Base-by-base conservation (phyloP, 176 grass and related monocot species). In the Miscanthus lutarioriparius region DNA sequence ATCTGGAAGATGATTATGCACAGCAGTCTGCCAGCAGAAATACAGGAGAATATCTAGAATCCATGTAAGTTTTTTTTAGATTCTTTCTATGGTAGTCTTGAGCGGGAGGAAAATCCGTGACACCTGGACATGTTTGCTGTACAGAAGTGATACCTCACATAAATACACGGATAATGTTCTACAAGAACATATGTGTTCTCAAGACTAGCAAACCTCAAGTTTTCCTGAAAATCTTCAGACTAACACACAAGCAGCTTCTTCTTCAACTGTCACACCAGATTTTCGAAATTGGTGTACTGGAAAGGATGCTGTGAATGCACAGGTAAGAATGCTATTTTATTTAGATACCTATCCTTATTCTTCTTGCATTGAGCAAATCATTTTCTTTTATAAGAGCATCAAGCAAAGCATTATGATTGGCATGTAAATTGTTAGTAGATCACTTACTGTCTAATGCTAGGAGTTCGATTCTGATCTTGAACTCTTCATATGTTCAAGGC, bases 11-110 rank as follows among this genome's bases (percentile, higher is more conserved):
- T 62, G 81, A 48, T 26, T 25, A 62, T 0, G 36, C 74, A 87
- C 77, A 84, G 62, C 80, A 89, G 28, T 48, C 76, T 74, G 49
- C n/a, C 9, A 59, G 22, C 56, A 62, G 10, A 26, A 62, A 79
- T 78, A 83, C 77, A 39, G 73, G 45, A 56, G 72, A 82, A 20
- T 62, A 78, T 63, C 40, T 87, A 74, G 81, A 85, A 69, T 39
- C 79, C 74, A 90, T 69, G 87, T 92, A 90, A 87, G 87, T 10
- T 12, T 30, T 82, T 53, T 63, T 51, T 20, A 63, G 22, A 82
- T 74, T 76, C 8, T 64, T 68, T 82, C 30, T 80, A 11, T 74
- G 11, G 8, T 72, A 80, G n/a, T 43, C 85, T 84, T 33, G 41
- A 36, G 48, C 80, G 28, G 68, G 27, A 74, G 38, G 51, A 78